Evolutionary conservation across 257 asterid genomes (phyloP).

Genomic region (Primulina huaijiensis): DNA sequence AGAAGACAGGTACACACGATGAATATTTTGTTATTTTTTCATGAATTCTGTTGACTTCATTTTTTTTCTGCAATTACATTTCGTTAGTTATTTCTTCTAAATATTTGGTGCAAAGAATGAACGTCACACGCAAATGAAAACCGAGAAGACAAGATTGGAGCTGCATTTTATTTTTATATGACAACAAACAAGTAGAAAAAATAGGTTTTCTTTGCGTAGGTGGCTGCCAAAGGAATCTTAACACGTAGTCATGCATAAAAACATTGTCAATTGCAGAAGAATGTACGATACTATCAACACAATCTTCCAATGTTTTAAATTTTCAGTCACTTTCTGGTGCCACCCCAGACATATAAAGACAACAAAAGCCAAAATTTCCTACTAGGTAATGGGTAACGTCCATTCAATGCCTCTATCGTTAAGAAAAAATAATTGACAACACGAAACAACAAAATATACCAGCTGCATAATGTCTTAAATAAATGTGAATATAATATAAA

Average conservation of each 20-base stretch:
- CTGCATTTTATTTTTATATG: conserved; percentile 3
- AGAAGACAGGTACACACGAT: conserved; percentile 17
- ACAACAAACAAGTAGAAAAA: conserved; percentile 26
- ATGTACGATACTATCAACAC: neutral
- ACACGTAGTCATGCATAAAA: neutral
- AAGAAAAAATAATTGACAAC: neutral
- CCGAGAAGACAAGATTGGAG: neutral
- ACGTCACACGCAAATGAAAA: neutral
- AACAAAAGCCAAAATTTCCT: neutral
- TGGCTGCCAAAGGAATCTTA: neutral
- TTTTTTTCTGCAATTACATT: neutral
- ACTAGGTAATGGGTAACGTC: neutral
- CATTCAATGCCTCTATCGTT: neutral
- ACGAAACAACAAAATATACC: neutral
- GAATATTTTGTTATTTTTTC: conserved; percentile 3
- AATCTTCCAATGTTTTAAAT: neutral
- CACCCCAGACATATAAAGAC: neutral
- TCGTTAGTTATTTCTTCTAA: neutral
- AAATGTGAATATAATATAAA: neutral
- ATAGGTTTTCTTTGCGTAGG: conserved; percentile 38
- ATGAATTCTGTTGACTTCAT: conserved; percentile 1
- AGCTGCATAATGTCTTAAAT: neutral
- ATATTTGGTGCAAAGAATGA: neutral
- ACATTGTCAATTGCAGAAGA: neutral
- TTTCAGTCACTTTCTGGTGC: neutral